Evolutionary conservation across 2,329 filamentous ascomycete species (phyloP), one percentile per base, ranked within the genome.

Genomic region (Hymenotorrendiella dingleyae): DNA sequence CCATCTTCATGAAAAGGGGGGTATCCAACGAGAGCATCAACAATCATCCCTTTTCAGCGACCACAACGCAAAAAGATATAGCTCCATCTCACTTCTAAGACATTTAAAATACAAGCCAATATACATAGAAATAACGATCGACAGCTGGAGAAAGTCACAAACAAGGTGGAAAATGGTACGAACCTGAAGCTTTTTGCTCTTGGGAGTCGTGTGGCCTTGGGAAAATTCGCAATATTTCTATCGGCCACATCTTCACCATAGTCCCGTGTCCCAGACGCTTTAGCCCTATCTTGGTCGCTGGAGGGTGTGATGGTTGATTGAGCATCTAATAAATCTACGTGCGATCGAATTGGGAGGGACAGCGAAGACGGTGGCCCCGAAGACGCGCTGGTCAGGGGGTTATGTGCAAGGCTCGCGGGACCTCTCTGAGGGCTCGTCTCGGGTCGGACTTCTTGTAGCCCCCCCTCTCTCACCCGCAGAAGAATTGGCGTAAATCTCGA

Each of bases 201-300:
- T 23, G 14, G 24, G 22, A 27, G 3, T 7, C 35, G 51, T 4
- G 49, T 35, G 4, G 42, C 35, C 23, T 40, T 53, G 12, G 47
- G 39, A 40, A 54, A 56, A 36, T 48, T 49, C 3, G 37, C 43
- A 23, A 60, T 50, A 47, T 83, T 83, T 24, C 80, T 68, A 49
- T 81, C 76, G 2, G 77, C 78, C 2, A 82, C 76, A 55, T 82
- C 78, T 56, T 84, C 80, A n/a, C 73, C 78, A 50, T 78, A 81
- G 37, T 75, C 70, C 32, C 69, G 67, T 0, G 65, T 63, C 1
- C 76, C 76, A 0, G 72, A 56, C 1, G 76, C 74, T 42, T 68
- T 59, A 3, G 78, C 53, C 12, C 74, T 66, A 8, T 51, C 64
- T 63, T 36, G 63, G 62, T 66, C 65, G 32, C 35, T 36, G 12